Evolutionary conservation across 75 land plant genomes (phyloP).

Genomic region (Selaginella tamariscina): DNA sequence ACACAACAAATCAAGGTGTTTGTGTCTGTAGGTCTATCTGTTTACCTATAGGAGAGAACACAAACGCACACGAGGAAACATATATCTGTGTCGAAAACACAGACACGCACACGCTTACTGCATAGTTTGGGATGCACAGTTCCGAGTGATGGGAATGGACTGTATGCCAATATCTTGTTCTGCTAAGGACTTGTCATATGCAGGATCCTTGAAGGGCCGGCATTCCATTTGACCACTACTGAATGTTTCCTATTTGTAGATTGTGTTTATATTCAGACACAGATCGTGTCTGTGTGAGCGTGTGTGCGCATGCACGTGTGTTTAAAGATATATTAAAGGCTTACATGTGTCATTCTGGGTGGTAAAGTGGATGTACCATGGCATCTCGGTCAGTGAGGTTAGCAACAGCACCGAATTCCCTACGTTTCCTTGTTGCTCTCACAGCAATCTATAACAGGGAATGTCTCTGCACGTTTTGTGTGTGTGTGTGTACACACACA

Average conservation of each 20-base stretch:
- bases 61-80: too few species aligned
- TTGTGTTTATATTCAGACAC: not conserved
- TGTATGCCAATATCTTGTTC: conserved; percentile 27
- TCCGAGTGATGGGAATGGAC: conserved; percentile 21
- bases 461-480: not conserved
- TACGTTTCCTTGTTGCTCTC: conserved; percentile 22
- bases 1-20: not conserved
- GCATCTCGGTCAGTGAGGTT: conserved; percentile 23
- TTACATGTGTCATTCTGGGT: not conserved
- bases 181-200: conserved; percentile 24
- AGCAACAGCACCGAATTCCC: conserved; percentile 19
- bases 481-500: too few species aligned
- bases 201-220: conserved; percentile 32
- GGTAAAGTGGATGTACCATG: conserved; percentile 19
- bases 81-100: too few species aligned
- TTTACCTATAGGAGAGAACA: too few species aligned
- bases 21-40: not conserved
- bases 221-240: conserved; percentile 35
- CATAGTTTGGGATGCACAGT: conserved; percentile 18
- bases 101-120: conserved; percentile 17
- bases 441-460: conserved; percentile 15
- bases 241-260: conserved; percentile 24
- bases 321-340: not conserved
- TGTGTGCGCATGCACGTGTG: not conserved
- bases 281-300: not conserved